Evolutionary conservation across 1,284 basidiomycete species (phyloP).

Genomic region (Ustilago curta): DNA sequence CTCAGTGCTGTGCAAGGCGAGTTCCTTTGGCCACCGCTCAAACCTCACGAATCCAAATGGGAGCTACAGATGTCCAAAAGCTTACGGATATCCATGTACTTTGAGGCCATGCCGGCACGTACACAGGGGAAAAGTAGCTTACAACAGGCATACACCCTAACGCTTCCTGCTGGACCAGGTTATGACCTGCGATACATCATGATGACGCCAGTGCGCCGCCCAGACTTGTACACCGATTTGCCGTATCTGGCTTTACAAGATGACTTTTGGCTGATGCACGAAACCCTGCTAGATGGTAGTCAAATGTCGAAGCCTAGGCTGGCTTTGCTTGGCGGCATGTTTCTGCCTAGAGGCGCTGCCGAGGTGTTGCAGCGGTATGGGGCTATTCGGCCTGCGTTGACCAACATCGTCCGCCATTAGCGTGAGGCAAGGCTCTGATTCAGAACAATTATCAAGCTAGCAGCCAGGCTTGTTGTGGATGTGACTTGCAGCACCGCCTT

Average conservation of each 20-base stretch:
- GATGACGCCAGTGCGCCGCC: background rate
- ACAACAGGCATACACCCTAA: background rate
- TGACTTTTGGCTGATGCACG: slow-evolving; percentile 10
- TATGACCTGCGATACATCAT: background rate
- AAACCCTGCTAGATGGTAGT: background rate
- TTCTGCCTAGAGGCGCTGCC: slow-evolving; percentile 3
- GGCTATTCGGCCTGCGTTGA: background rate
- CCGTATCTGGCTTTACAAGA: background rate
- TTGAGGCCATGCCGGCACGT: background rate
- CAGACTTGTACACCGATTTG: background rate
- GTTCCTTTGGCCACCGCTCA: slow-evolving; percentile 10
- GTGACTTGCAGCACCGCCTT: background rate
- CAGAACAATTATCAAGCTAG: too few species aligned
- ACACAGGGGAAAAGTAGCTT: background rate
- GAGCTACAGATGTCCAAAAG: slow-evolving; percentile 1
- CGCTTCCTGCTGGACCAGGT: background rate
- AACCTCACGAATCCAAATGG: background rate
- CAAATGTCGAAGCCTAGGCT: background rate
- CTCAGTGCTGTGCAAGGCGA: slow-evolving; percentile 2
- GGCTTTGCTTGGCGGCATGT: slow-evolving; percentile 14
- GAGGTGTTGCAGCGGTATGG: background rate
- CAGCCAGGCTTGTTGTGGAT: background rate
- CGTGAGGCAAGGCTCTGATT: too few species aligned
- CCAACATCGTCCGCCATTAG: background rate
- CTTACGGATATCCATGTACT: background rate